These are phyloP conservation scores for Kuraishia floccosa DNA, from an alignment of 805 yeast genomes.

Conservation along the genomic window DNA sequence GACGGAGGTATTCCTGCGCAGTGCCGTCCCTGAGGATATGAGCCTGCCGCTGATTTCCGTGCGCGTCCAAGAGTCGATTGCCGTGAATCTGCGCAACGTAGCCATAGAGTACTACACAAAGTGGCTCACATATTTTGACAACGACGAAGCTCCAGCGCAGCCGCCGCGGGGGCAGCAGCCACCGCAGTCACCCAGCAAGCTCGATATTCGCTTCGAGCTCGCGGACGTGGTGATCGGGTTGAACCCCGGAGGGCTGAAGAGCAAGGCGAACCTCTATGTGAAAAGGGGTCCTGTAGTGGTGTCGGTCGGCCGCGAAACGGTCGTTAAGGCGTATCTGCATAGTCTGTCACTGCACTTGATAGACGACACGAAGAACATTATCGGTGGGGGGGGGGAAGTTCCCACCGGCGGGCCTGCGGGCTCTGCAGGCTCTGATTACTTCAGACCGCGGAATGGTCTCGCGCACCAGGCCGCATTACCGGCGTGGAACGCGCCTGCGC, in stretches of 20 bases:
- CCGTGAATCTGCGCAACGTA: conserved; percentile 33
- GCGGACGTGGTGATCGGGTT: conserved; percentile 50
- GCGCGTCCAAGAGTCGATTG: conserved; percentile 19
- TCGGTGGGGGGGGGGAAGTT: too few species aligned
- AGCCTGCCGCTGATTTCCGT: conserved; percentile 27
- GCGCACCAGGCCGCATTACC: conserved; percentile 9
- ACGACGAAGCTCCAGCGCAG: not conserved
- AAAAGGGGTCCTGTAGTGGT: conserved; percentile 45
- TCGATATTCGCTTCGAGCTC: conserved; percentile 5
- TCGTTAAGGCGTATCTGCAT: conserved; percentile 34
- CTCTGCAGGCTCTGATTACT: conserved; percentile 14
- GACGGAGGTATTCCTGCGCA: too few species aligned
- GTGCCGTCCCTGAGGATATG: too few species aligned
- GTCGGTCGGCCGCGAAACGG: conserved; percentile 19
- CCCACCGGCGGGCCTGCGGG: too few species aligned
- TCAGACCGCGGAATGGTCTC: conserved; percentile 11
- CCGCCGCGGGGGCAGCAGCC: not conserved
- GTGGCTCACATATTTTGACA: conserved; percentile 39
- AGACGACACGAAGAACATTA: conserved; percentile 41
- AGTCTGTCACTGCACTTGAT: conserved; percentile 42
- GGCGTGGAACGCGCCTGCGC: conserved; percentile 28
- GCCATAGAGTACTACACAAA: conserved; percentile 46
- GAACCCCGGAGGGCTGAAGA: conserved; percentile 45
- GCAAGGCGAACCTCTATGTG: conserved; percentile 42
- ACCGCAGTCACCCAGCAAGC: too few species aligned